Evolutionary conservation across 805 yeast species (phyloP), one percentile per base, ranked within the genome.

Genomic region (Lipomyces orientalis): DNA sequence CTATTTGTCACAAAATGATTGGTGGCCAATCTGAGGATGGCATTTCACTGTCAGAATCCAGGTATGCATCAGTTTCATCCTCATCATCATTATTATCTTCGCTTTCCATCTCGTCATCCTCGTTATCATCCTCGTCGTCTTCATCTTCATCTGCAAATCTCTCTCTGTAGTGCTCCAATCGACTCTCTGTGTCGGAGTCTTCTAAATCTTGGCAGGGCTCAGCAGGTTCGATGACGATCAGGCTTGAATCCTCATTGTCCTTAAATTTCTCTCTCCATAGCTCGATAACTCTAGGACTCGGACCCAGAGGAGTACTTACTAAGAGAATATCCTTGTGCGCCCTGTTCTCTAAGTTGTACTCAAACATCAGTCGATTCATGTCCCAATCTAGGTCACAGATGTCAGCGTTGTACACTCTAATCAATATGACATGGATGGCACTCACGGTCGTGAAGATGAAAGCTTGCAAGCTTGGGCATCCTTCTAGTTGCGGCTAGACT

Each of bases 281-380:
- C 49, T n/a, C 49, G 22, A 43, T 43, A 8, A 43, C 49, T 14
- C 49, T 43, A 16, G 49, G 25, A 8, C 49, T 43, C 49, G 49
- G 49, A n/a, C 49, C 49, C 22, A 43, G 6, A 16, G 49, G 49
- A 4, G 49, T 43, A 6, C 49, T 19, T 43, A 43, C 22, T n/a
- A 43, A 43, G 6, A 43, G 49, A 16, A 43, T 43, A 43, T 43
- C 49, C 7, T 43, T 43, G 19, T 14, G 49, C 10, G 22, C 49
- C 19, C 16, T 8, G 25, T 43, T 43, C 22, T 43, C 49, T 6
- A 43, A 19, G 49, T 43, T 43, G 49, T 43, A 43, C 16, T 22
- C 49, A n/a, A 43, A 43, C 49, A 43, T 43, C 49, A 43, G 49
- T 16, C 49, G 49, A 43, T 43, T 43, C 49, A 43, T 43, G 22